Conservation (phyloP, 192 early-diverging fungal genomes). For the Allomyces javanicus region DNA sequence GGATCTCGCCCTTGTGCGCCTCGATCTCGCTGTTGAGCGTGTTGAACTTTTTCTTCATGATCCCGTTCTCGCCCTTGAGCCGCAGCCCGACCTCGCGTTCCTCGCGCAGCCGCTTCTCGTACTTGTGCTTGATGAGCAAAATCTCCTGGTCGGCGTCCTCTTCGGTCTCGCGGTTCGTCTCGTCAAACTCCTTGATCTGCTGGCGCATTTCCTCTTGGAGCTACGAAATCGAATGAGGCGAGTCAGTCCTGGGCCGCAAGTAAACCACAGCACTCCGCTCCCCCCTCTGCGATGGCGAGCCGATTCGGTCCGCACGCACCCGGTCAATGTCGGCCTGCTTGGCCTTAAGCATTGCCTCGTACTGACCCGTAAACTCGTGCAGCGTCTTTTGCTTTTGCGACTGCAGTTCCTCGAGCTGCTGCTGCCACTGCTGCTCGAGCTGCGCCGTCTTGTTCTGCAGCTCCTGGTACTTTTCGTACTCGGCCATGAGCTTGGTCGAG, state of each 20-base stretch:
- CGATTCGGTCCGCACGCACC: conserved; percentile 4
- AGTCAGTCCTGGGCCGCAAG: too few relatives aligned
- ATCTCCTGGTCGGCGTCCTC: conserved; percentile 41
- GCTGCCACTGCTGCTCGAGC: conserved; percentile 30
- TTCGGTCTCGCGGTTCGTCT: conserved; percentile 32
- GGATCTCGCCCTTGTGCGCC: conserved; percentile 34
- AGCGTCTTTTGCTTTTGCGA: conserved; percentile 23
- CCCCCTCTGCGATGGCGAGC: too few relatives aligned
- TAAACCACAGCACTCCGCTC: too few relatives aligned
- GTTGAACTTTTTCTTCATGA: conserved; percentile 46
- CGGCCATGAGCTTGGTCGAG: conserved; percentile 33
- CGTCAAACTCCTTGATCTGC: conserved; percentile 29
- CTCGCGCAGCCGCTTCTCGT: conserved; percentile 34
- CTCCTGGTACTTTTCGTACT: conserved; percentile 41
- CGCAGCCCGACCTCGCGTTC: conserved; percentile 34
- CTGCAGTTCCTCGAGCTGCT: conserved; percentile 32
- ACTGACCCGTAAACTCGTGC: conserved; percentile 26
- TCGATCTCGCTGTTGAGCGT: conserved; percentile 40
- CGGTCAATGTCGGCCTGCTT: conserved; percentile 37
- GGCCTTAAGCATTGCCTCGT: conserved; percentile 27
- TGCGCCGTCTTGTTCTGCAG: conserved; percentile 25
- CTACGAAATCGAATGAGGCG: conserved; percentile 8
- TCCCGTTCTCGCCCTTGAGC: conserved; percentile 44
- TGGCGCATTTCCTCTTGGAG: conserved; percentile 30
- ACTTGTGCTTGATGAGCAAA: conserved; percentile 28